A percentile compares a stretch with the other conserved stretches of the same genome.
Evolutionary conservation across 1,284 basidiomycete species (phyloP).

Genomic region (Rugosomyces carneus): DNA sequence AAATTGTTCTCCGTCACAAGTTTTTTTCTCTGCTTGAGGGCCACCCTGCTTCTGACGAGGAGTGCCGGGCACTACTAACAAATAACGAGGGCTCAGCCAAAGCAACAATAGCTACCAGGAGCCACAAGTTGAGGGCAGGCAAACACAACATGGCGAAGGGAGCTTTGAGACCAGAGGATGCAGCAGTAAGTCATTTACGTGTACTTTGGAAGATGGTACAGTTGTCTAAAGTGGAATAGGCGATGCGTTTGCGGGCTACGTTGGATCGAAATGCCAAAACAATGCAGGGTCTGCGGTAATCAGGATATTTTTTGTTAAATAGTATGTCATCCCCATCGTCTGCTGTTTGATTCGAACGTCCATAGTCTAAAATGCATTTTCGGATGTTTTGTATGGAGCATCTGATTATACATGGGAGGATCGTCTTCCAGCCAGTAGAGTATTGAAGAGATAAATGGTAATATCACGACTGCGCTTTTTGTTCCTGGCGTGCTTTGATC

Average conservation of each 20-base stretch:
- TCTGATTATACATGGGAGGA: constrained; percentile 15
- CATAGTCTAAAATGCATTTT: constrained; percentile 12
- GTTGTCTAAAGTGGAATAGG: constrained; percentile 29
- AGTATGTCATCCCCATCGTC: too few relatives aligned
- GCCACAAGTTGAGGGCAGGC: constrained; percentile 47
- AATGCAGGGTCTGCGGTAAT: constrained; percentile 22
- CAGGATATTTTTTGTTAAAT: too few relatives aligned
- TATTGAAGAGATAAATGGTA: background rate
- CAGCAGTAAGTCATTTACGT: constrained; percentile 47
- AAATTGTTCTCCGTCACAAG: constrained; percentile 78
- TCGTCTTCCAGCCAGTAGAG: constrained; percentile 6
- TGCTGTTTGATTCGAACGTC: constrained; percentile 3
- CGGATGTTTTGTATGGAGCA: constrained; percentile 14
- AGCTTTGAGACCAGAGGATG: constrained; percentile 71
- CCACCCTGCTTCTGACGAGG: constrained; percentile 60
- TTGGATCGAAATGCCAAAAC: constrained; percentile 54
- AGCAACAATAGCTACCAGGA: constrained; percentile 32
- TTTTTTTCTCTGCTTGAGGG: constrained; percentile 82
- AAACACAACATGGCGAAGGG: constrained; percentile 86
- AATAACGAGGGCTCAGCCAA: constrained; percentile 41
- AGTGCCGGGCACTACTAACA: constrained; percentile 59
- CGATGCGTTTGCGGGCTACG: constrained; percentile 49
- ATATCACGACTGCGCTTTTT: constrained; percentile 43
- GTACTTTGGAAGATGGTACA: background rate
- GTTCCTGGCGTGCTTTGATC: constrained; percentile 64